Evolutionary conservation across 2,329 filamentous ascomycete genomes (phyloP).

Genomic region (Pleurostoma richardsiae): DNA sequence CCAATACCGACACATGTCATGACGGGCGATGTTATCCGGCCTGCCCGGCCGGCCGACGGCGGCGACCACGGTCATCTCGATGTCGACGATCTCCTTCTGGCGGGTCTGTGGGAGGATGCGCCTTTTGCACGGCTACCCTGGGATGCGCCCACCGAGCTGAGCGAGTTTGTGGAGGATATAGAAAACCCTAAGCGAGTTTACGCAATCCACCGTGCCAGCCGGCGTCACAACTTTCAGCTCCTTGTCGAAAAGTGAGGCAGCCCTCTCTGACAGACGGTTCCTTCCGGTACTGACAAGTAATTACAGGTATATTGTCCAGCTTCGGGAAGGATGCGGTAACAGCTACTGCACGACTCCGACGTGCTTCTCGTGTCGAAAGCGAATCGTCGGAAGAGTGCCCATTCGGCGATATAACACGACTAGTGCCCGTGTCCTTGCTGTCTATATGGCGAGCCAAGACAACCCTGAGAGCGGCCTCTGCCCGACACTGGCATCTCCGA

Average conservation of each 20-base stretch:
- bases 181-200: slow-evolving; percentile 59
- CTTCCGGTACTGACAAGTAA: too few relatives aligned
- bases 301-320: slow-evolving; percentile 69
- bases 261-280: neutral
- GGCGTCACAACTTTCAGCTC: slow-evolving; percentile 60
- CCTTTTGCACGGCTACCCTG: slow-evolving; percentile 53
- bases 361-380: slow-evolving; percentile 73
- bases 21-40: slow-evolving; percentile 39
- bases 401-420: slow-evolving; percentile 75
- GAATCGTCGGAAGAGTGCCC: slow-evolving; percentile 60
- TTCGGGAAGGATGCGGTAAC: slow-evolving; percentile 74
- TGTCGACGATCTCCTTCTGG: slow-evolving; percentile 43
- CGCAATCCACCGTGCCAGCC: slow-evolving; percentile 53
- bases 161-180: slow-evolving; percentile 49
- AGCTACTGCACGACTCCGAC: slow-evolving; percentile 67
- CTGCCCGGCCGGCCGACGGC: slow-evolving; percentile 25
- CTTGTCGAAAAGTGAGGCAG: slow-evolving; percentile 59
- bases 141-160: slow-evolving; percentile 56
- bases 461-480: slow-evolving; percentile 70
- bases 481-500: slow-evolving; percentile 36
- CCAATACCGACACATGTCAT: slow-evolving; percentile 30
- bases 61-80: slow-evolving; percentile 18
- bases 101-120: slow-evolving; percentile 57
- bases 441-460: slow-evolving; percentile 75
- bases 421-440: slow-evolving; percentile 75